Base-by-base conservation (phyloP, 495 filamentous ascomycete species). In the Chaetomium fimeti region DNA sequence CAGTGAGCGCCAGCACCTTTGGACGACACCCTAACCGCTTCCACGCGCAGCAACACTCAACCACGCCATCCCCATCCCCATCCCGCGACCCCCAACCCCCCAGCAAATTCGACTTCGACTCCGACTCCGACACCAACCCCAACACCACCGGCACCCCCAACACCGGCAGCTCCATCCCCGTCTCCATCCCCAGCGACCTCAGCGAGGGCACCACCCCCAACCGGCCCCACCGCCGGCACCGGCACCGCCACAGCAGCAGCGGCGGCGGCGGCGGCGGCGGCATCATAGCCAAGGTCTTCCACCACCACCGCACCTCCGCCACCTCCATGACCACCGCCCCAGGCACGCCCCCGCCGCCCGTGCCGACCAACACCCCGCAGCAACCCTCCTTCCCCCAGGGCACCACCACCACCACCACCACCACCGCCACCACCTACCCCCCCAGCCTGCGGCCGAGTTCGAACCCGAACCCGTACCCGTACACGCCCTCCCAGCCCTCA, bases 231-330 rank as follows among this genome's bases (percentile, higher is more conserved):
- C 28, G 6, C 18, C 28, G 16, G n/a, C n/a, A 36, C 8, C 32
- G 8, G 3, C 47, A 40, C n/a, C n/a, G 2, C 5, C 28, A 11
- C 9, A 22, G 12, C 38, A 4, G 11, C 38, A 49, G 25, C 49
- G 4, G 38, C 36, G 22, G 22, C 47, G 16, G 27, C 18, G n/a
- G 45, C 32, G 11, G 20, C 15, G 2, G 47, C 49, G 48, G 29
- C 22, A 18, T 61, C 59, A 52, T 61, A 5, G 48, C 59, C 59
- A 61, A 53, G 22, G 20, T 53, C 47, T 53, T 61, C 40, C 40
- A 43, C 12, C 32, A 29, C 38, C 38, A 40, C 13, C 32, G 47
- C 20, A 15, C n/a, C n/a, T 52, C 43, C 0, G 12, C 47, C n/a
- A 16, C 20, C 45, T 7, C 7, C 38, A 28, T 25, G 3, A 22